phyloP scores from a whole-genome alignment of 2,329 filamentous ascomycete species.

The Colletotrichum endophyticum region DNA sequence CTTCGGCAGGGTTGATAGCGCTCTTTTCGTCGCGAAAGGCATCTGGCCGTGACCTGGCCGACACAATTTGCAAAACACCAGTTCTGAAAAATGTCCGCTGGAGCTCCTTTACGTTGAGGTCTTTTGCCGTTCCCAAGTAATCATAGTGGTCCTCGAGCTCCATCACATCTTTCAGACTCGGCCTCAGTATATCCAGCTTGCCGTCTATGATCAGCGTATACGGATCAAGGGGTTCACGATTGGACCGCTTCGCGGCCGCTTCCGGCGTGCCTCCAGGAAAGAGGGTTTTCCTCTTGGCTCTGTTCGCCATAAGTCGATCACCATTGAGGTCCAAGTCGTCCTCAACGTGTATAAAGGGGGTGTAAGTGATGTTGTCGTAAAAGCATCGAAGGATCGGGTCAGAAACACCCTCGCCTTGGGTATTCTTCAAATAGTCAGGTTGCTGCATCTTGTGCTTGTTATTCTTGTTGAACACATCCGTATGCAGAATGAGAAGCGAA shows the following conservation, averaged over 20 bases:
- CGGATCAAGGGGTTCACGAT: conserved; percentile 89
- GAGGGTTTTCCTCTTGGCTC: conserved; percentile 72
- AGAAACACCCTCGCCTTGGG: conserved; percentile 87
- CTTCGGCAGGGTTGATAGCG: conserved; percentile 82
- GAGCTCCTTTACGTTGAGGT: conserved; percentile 79
- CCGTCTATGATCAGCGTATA: conserved; percentile 94
- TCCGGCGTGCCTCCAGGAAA: conserved; percentile 71
- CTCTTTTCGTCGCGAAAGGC: conserved; percentile 93
- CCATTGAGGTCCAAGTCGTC: conserved; percentile 84
- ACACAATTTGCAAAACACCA: conserved; percentile 92
- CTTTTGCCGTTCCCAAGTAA: conserved; percentile 79
- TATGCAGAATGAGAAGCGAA: conserved; percentile 93
- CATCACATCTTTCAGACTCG: conserved; percentile 91
- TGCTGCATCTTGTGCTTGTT: conserved; percentile 99
- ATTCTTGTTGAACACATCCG: conserved; percentile 99
- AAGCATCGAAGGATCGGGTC: conserved; percentile 94
- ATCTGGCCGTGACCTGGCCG: conserved; percentile 88
- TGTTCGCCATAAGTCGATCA: conserved; percentile 74
- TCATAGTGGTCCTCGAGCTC: conserved; percentile 89
- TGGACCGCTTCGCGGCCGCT: conserved; percentile 60
- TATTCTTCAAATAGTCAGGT: conserved; percentile 93
- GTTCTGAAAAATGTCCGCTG: conserved; percentile 91
- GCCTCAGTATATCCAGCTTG: conserved; percentile 81
- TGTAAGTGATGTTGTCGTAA: conserved; percentile 98
- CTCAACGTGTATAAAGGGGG: conserved; percentile 96